These are phyloP conservation scores for Licmophora abbreviata DNA, from an alignment of 108 stramenopile species.

Conservation along the genomic window DNA sequence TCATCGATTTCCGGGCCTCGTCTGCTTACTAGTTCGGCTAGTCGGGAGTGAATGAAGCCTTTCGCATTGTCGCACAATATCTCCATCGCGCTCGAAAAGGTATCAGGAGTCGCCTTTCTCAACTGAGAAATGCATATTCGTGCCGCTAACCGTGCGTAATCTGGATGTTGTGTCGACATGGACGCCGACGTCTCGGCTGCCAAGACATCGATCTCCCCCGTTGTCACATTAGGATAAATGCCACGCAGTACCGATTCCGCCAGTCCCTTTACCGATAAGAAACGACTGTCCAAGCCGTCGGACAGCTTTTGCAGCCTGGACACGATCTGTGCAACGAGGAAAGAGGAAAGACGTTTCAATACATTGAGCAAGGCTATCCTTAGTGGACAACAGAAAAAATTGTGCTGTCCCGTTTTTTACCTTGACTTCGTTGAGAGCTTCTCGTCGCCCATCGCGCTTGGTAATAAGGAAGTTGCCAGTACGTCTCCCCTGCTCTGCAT, in stretches of 20 bases:
- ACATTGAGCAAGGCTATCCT: no score
- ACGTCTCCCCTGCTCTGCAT: no score
- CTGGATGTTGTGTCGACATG: slow-evolving; percentile 89
- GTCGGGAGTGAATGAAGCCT: slow-evolving; percentile 68
- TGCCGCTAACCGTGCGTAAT: slow-evolving; percentile 88
- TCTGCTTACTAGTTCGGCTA: slow-evolving; percentile 59
- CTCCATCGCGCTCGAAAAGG: slow-evolving; percentile 77
- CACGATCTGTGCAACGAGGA: slow-evolving; percentile 16
- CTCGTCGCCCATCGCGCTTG: no score
- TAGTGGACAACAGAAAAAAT: no score
- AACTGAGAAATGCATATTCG: slow-evolving; percentile 81
- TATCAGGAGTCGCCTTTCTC: slow-evolving; percentile 75
- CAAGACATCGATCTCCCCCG: slow-evolving; percentile 88
- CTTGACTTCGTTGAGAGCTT: no score
- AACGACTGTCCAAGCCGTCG: slow-evolving; percentile 31
- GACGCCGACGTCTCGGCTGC: slow-evolving; percentile 92
- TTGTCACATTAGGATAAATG: slow-evolving; percentile 84
- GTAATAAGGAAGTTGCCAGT: no score
- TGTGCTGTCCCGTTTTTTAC: no score
- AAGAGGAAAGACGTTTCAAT: no score
- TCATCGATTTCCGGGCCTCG: slow-evolving; percentile 51
- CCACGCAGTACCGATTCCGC: slow-evolving; percentile 57
- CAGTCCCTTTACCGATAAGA: slow-evolving; percentile 34
- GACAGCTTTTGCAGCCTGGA: slow-evolving; percentile 23
- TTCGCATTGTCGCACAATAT: slow-evolving; percentile 38